Evolutionary conservation across 768 basidiomycete species (phyloP), one percentile per base, ranked within the genome.

Genomic region (Trametes cinnabarina): DNA sequence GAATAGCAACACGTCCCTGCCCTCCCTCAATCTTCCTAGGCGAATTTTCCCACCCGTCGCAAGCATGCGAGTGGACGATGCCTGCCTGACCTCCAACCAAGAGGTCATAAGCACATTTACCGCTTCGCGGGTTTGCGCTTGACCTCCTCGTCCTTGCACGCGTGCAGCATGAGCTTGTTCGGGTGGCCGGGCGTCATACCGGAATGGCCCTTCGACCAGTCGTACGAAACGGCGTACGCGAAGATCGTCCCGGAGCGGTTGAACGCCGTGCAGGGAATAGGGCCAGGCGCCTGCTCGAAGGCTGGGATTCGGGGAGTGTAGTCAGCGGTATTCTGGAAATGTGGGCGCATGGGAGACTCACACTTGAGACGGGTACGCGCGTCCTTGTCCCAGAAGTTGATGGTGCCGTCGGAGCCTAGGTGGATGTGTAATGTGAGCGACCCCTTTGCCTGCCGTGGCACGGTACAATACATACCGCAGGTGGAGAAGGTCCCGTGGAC

Each of bases 351-450:
- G 25, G 57, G 40, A 22, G 20, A 72, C 80, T 47, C 64, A 94
- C 93, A 86, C 76, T 95, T 97, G 75, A 98, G 81, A 39, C 95
- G 87, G 7, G 90, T 93, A 57, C 94, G 87, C 8, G 90, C 86
- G 65, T 95, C 90, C 74, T 94, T 94, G 73, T 97, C 94, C 94
- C 94, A 96, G 72, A 90, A 92, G 79, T 92, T 89, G 69, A 94
- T 86, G 3, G 88, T 88, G 19, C 92, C 92, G 63, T 94, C 92
- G 41, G 88, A 81, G 10, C 89, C 88, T 89, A 48, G 3, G 7
- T 47, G 17, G 11, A 8, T 22, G 12, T 26, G 14, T 50, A 22
- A 57, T 46, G 15, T 35, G 30, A 14, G 19, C 10, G n/a, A 11
- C 11, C 22, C 19, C 25, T 14, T 19, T 17, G 19, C 15, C 10